Percentiles rank a stretch among this genome's conserved stretches.
Conservation (phyloP, 2,329 filamentous ascomycete genomes). For the Colletotrichum paranaense region DNA sequence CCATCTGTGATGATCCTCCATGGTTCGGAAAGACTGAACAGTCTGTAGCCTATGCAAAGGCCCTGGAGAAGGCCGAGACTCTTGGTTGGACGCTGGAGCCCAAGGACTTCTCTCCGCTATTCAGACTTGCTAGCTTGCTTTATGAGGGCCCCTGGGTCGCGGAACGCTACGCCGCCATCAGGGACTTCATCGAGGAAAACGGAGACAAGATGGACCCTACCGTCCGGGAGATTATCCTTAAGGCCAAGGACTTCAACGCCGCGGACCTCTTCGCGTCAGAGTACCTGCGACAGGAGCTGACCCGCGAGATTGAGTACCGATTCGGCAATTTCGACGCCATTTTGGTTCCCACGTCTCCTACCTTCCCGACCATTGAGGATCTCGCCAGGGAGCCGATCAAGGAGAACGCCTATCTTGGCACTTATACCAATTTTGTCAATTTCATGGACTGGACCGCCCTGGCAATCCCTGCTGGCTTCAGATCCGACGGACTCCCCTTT, state of each 20-base stretch:
- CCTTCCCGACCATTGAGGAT: slow-evolving; percentile 61
- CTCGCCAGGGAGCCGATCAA: slow-evolving; percentile 62
- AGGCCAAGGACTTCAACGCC: slow-evolving; percentile 53
- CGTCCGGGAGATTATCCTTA: slow-evolving; percentile 50
- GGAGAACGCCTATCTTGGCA: slow-evolving; percentile 64
- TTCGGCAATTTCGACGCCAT: slow-evolving; percentile 59
- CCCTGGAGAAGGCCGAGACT: slow-evolving; percentile 49
- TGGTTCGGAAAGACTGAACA: slow-evolving; percentile 50
- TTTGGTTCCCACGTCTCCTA: slow-evolving; percentile 67
- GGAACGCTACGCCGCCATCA: slow-evolving; percentile 65
- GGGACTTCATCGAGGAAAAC: slow-evolving; percentile 53
- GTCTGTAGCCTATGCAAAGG: slow-evolving; percentile 54
- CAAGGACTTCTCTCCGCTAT: slow-evolving; percentile 61
- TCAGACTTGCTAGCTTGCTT: slow-evolving; percentile 63
- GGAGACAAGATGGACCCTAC: slow-evolving; percentile 47
- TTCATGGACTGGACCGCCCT: slow-evolving; percentile 68
- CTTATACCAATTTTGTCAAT: slow-evolving; percentile 71
- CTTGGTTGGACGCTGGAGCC: slow-evolving; percentile 55
- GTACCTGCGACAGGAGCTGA: slow-evolving; percentile 51
- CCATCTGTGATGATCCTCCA: slow-evolving; percentile 54
- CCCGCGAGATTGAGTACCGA: slow-evolving; percentile 51
- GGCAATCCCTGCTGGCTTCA: slow-evolving; percentile 62
- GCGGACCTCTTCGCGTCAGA: slow-evolving; percentile 57
- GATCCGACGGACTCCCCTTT: slow-evolving; percentile 49
- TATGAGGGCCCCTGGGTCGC: slow-evolving; percentile 69